phyloP scores from a whole-genome alignment of 192 early-diverging fungal genomes.

The Helicostylum pulchrum region DNA sequence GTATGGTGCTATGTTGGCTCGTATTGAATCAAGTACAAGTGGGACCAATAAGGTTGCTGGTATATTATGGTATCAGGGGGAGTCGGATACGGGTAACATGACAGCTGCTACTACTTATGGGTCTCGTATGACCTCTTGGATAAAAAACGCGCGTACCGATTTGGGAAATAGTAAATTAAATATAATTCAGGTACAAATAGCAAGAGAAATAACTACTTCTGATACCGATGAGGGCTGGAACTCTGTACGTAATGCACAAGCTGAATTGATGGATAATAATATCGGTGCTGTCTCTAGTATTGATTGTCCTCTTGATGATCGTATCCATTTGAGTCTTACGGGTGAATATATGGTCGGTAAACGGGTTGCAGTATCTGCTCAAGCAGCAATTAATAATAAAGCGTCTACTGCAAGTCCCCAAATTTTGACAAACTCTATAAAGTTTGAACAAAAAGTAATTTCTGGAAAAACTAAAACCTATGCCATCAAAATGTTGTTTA shows the following conservation, averaged over 20 bases:
- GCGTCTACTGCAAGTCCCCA: not conserved
- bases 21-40: not conserved
- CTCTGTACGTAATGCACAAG: slow-evolving; percentile 15
- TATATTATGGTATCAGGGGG: slow-evolving; percentile 37
- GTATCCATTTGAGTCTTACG: slow-evolving; percentile 18
- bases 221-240: slow-evolving; percentile 11
- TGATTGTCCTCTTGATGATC: slow-evolving; percentile 26
- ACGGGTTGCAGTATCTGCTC: slow-evolving; percentile 14
- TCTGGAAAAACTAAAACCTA: not conserved
- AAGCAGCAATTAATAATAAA: not conserved
- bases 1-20: slow-evolving; percentile 29
- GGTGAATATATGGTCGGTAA: slow-evolving; percentile 14
- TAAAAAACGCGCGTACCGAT: slow-evolving; percentile 6
- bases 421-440: slow-evolving; percentile 4
- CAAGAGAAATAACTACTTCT: not conserved
- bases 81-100: slow-evolving; percentile 24
- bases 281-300: slow-evolving; percentile 23
- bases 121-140: not conserved
- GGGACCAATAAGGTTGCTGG: slow-evolving; percentile 14
- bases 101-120: not conserved
- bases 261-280: not conserved
- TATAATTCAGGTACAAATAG: slow-evolving; percentile 23
- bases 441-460: not conserved
- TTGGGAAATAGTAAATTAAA: not conserved
- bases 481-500: not conserved